Evolutionary conservation across 2,329 filamentous ascomycete species (phyloP), one percentile per base, ranked within the genome.

Genomic region (Xylariomycetidae sp.): DNA sequence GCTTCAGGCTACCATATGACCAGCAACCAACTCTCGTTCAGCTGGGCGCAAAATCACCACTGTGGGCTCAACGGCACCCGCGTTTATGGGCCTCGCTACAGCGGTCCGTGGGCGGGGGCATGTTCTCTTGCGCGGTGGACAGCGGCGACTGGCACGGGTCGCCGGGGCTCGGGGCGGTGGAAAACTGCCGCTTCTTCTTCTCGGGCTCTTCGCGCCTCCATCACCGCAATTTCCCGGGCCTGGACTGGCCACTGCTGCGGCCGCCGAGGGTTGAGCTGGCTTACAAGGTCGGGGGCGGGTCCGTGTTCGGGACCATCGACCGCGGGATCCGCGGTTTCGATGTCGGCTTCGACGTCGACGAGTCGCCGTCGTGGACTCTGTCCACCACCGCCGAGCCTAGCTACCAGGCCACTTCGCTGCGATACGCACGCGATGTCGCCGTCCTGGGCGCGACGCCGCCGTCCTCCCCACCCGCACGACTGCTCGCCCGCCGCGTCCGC

Each of bases 241-340:
- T 55, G 4, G 49, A 53, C 13, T 49, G 53, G 9, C 52, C 54
- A 1, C 40, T 49, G 15, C 44, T 48, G 25, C 42, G 47, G 1
- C 39, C 59, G 1, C 63, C 66, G 1, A 65, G 54, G 28, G 23
- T 67, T 10, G 65, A 70, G 38, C 18, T 65, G 1, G 64, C 65
- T 2, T 68, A 64, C 40, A 57, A 52, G 18, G 56, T 50, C 1
- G 52, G 32, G 13, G 22, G 32, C 6, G 17, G 20, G 9, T 32
- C 34, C 19, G 13, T 19, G 25, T 34, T 3, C 23, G 27, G 9
- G 30, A 37, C 14, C 39, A 30, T 8, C 22, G 55, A 58, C 19
- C 46, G 48, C 4, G 59, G 64, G 0, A 53, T 67, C 17, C 52
- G 59, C 19, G 55, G 57, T 3, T 49, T 68, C 10, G 62, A 68